Conservation (phyloP, 768 basidiomycete species). For the Hydnum rufescens region DNA sequence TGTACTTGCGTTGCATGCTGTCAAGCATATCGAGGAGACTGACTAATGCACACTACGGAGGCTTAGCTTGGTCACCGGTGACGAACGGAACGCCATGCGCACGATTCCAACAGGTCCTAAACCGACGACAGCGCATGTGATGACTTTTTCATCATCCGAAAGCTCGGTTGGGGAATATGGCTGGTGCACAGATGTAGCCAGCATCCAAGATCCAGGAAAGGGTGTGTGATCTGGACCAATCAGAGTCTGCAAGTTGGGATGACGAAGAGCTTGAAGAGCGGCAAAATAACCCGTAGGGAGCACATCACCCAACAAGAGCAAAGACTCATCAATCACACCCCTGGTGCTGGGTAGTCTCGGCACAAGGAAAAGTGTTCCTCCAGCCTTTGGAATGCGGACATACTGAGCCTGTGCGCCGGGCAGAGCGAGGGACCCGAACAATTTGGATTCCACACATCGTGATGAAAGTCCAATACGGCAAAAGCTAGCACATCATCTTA, state of each 20-base stretch:
- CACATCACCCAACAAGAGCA: slow-evolving; percentile 58
- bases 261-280: slow-evolving; percentile 46
- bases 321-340: slow-evolving; percentile 42
- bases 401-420: slow-evolving; percentile 68
- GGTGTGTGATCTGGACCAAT: no score
- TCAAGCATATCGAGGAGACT: no score
- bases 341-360: no score
- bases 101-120: slow-evolving; percentile 64
- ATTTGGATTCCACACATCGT: slow-evolving; percentile 31
- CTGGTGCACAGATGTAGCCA: no score
- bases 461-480: slow-evolving; percentile 57
- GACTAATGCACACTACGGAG: background rate
- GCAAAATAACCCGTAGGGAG: slow-evolving; percentile 67
- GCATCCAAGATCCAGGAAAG: no score
- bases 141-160: slow-evolving; percentile 25
- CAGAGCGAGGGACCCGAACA: slow-evolving; percentile 47
- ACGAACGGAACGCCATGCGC: slow-evolving; percentile 9
- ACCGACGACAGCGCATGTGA: slow-evolving; percentile 51
- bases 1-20: no score
- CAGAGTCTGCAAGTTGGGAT: slow-evolving; percentile 49
- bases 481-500: slow-evolving; percentile 25
- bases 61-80: background rate
- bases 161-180: no score
- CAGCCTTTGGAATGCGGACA: slow-evolving; percentile 57
- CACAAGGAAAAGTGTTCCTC: slow-evolving; percentile 46